Evolutionary conservation across 805 yeast genomes (phyloP).

Genomic region (Teunomyces atbi): DNA sequence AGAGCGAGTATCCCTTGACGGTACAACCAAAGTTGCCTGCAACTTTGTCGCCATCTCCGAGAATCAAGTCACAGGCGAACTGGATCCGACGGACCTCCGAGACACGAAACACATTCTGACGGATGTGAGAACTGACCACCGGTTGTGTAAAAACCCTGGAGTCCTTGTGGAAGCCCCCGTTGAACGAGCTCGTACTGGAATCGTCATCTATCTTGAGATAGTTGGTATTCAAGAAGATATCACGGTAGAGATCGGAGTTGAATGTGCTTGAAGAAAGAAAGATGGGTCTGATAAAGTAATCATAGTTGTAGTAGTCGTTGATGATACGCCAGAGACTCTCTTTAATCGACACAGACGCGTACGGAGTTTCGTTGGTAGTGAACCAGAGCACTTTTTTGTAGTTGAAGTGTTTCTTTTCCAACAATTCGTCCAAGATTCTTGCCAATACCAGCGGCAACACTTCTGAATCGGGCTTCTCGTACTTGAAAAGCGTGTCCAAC

Average conservation of each 20-base stretch:
- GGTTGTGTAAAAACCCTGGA: slow-evolving; percentile 17
- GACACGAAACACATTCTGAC: slow-evolving; percentile 48
- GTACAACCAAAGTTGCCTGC: slow-evolving; percentile 51
- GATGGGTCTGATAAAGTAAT: slow-evolving; percentile 60
- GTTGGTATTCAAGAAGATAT: slow-evolving; percentile 53
- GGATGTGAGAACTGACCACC: slow-evolving; percentile 32
- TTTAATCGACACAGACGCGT: slow-evolving; percentile 40
- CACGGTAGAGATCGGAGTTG: slow-evolving; percentile 48
- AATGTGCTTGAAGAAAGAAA: slow-evolving; percentile 42
- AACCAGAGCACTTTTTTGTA: slow-evolving; percentile 61
- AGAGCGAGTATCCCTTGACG: slow-evolving; percentile 69
- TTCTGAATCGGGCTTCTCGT: slow-evolving; percentile 16
- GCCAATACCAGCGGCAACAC: slow-evolving; percentile 43
- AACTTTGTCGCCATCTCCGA: slow-evolving; percentile 40
- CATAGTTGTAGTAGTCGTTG: slow-evolving; percentile 55
- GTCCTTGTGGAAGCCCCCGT: slow-evolving; percentile 10
- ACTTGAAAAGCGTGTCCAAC: slow-evolving; percentile 11
- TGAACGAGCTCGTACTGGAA: slow-evolving; percentile 19
- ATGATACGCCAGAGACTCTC: slow-evolving; percentile 54
- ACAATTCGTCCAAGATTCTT: slow-evolving; percentile 55
- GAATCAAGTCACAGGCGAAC: slow-evolving; percentile 58
- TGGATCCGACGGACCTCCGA: slow-evolving; percentile 63
- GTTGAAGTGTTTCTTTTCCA: slow-evolving; percentile 47
- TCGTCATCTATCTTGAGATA: slow-evolving; percentile 23
- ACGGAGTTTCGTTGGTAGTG: slow-evolving; percentile 75